These are phyloP conservation scores for Phaeotremella skinneri DNA, from an alignment of 768 basidiomycete species.

Conservation along the genomic window DNA sequence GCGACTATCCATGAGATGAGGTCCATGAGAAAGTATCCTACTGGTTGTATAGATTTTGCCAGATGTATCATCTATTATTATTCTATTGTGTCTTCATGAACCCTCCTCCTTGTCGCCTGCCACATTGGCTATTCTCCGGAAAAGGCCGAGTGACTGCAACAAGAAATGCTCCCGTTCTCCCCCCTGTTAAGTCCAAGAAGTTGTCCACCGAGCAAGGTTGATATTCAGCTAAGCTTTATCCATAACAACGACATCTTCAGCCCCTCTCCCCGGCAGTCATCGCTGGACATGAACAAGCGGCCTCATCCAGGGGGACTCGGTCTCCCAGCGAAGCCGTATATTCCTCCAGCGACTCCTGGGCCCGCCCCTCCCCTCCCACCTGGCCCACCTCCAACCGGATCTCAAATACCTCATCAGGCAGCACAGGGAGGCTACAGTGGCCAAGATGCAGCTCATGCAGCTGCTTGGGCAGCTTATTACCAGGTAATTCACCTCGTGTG, in stretches of 20 bases:
- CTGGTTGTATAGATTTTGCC: too few species aligned
- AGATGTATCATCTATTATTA: too few species aligned
- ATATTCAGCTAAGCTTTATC: neutral
- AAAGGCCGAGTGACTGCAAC: neutral
- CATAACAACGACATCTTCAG: neutral
- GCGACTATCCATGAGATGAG: too few species aligned
- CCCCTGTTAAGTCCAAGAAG: neutral
- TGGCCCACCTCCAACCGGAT: constrained; percentile 22
- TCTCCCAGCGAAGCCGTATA: constrained; percentile 32
- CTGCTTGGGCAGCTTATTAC: constrained; percentile 49
- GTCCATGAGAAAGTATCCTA: too few species aligned
- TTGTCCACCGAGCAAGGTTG: neutral
- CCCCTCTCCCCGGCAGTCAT: neutral
- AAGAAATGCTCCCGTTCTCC: neutral
- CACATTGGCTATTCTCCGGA: too few species aligned
- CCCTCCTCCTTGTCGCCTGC: too few species aligned
- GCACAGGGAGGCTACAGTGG: constrained; percentile 15
- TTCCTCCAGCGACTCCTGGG: constrained; percentile 20
- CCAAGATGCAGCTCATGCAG: constrained; percentile 32
- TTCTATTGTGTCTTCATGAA: too few species aligned
- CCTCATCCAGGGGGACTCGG: constrained; percentile 11
- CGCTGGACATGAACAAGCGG: neutral
- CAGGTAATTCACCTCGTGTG: constrained; percentile 24
- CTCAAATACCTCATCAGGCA: constrained; percentile 12
- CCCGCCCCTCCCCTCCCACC: constrained; percentile 39